A percentile compares a stretch with the other conserved stretches of the same genome.
Conservation (phyloP, 352 stramenopile species). For the Aphanomyces astaci region DNA sequence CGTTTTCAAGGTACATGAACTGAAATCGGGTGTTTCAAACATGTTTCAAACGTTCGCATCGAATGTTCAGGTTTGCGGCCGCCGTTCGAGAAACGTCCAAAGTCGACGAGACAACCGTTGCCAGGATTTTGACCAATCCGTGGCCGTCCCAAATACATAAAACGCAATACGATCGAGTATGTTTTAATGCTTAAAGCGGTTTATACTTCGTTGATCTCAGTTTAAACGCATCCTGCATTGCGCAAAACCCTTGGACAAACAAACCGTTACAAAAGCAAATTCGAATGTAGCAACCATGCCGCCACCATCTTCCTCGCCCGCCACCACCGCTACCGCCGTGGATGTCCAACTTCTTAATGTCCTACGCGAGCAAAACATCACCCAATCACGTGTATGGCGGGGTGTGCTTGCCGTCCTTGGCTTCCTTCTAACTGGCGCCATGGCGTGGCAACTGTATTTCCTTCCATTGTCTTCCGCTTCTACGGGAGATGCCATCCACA, state of each 20-base stretch:
- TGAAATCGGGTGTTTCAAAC: background rate
- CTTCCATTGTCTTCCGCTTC: background rate
- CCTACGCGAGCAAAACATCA: conserved; percentile 2
- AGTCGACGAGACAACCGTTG: background rate
- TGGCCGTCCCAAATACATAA: background rate
- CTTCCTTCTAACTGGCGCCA: background rate
- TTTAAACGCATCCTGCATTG: background rate
- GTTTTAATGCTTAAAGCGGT: background rate
- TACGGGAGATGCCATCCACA: background rate
- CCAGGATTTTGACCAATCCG: background rate
- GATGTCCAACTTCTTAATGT: background rate
- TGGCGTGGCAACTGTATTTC: background rate
- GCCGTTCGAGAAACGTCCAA: conserved; percentile 1
- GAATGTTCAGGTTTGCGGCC: no score
- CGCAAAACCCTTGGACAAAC: background rate
- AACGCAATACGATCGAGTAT: background rate
- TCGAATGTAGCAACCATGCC: background rate
- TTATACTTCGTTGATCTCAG: background rate
- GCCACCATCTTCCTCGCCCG: background rate
- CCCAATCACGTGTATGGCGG: background rate
- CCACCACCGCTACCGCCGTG: background rate
- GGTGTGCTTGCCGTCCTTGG: background rate
- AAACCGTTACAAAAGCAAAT: background rate
- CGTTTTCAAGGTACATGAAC: background rate
- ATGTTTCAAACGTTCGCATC: background rate